Evolutionary conservation across 352 stramenopile genomes (phyloP).

Genomic region (Discostella stelligera): DNA sequence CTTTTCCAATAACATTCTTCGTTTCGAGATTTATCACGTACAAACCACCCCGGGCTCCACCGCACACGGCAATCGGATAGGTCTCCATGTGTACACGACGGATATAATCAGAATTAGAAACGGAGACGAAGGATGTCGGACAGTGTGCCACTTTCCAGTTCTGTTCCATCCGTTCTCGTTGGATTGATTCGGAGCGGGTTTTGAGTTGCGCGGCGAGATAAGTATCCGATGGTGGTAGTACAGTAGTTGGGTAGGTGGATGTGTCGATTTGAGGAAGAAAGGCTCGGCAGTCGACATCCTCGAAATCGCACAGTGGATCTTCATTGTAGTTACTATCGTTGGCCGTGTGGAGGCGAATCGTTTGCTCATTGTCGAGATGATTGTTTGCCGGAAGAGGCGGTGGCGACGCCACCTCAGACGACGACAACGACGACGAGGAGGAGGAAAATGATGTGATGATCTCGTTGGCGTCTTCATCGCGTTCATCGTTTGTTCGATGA

Average conservation of each 20-base stretch:
- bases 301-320: not conserved
- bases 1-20: conserved; percentile 28
- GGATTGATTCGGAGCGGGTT: conserved; percentile 9
- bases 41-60: conserved; percentile 47
- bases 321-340: not conserved
- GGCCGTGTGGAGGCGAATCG: not conserved
- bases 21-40: conserved; percentile 61
- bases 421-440: not conserved
- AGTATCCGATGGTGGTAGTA: not conserved
- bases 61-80: conserved; percentile 60
- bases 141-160: conserved; percentile 25
- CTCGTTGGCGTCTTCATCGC: not conserved
- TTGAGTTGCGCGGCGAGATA: conserved; percentile 11
- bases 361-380: not conserved
- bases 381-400: too few relatives aligned
- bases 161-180: not conserved
- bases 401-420: not conserved
- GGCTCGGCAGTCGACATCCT: conserved; percentile 17
- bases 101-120: conserved; percentile 50
- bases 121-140: conserved; percentile 19
- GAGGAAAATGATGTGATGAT: not conserved
- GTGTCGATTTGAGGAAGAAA: conserved; percentile 1
- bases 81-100: conserved; percentile 53
- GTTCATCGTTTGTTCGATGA: not conserved
- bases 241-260: not conserved